Evolutionary conservation across 2,329 filamentous ascomycete species (phyloP).

Genomic region (Pestalotiopsis sp.): DNA sequence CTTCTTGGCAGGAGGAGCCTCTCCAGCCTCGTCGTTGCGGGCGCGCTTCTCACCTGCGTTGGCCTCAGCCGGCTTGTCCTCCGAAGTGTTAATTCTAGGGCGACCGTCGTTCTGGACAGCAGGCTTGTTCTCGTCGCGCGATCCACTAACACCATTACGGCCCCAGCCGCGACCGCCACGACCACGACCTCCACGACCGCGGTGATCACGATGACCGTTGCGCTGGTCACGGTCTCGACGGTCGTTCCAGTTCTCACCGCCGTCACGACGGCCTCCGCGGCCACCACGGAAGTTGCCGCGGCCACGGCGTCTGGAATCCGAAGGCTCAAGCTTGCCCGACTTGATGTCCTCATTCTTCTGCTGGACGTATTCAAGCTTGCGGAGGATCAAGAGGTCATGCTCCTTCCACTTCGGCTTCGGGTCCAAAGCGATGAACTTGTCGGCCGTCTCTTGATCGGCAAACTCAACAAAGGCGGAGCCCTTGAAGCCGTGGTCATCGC

Average conservation of each 20-base stretch:
- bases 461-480: constrained; percentile 97
- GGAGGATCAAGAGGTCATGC: constrained; percentile 78
- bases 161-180: constrained; percentile 38
- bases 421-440: constrained; percentile 79
- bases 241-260: constrained; percentile 65
- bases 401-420: constrained; percentile 85
- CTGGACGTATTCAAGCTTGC: constrained; percentile 86
- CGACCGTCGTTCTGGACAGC: constrained; percentile 32
- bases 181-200: constrained; percentile 40
- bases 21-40: constrained; percentile 48
- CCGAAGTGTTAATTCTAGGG: constrained; percentile 49
- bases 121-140: constrained; percentile 27
- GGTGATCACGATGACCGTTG: constrained; percentile 56
- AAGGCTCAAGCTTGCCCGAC: constrained; percentile 69
- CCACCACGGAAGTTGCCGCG: constrained; percentile 33
- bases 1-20: constrained; percentile 63
- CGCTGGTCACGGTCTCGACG: constrained; percentile 64
- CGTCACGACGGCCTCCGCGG: constrained; percentile 43
- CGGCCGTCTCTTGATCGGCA: constrained; percentile 72
- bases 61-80: constrained; percentile 29
- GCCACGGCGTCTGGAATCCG: constrained; percentile 34
- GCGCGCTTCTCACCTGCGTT: constrained; percentile 53
- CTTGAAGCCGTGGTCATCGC: constrained; percentile 78
- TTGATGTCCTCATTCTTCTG: constrained; percentile 74
- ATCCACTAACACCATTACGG: constrained; percentile 42